A percentile compares a stretch with the other conserved stretches of the same genome.
Conservation (phyloP, 2,329 filamentous ascomycete genomes). For the Colletotrichum chrysophilum region DNA sequence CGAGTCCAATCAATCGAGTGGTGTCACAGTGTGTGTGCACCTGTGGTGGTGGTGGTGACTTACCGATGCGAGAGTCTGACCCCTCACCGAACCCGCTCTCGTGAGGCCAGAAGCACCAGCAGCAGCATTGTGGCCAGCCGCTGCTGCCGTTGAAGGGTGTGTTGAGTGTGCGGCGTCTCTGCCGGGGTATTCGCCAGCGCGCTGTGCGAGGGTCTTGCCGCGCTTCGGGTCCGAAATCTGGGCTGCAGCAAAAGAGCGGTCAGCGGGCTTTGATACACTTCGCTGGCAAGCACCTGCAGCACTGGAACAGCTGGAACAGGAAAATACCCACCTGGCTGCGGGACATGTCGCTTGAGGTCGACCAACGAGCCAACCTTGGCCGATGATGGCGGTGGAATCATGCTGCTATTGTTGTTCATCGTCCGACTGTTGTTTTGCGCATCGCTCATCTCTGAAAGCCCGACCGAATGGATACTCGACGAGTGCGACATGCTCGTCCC, state of each 20-base stretch:
- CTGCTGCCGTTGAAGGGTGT: slow-evolving; percentile 30
- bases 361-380: slow-evolving; percentile 33
- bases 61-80: slow-evolving; percentile 7
- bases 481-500: background rate
- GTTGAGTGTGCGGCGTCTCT: slow-evolving; percentile 34
- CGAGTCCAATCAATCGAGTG: background rate
- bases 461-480: slow-evolving; percentile 30
- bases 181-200: slow-evolving; percentile 55
- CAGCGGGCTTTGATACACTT: background rate
- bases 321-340: slow-evolving; percentile 45
- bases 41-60: background rate
- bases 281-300: background rate
- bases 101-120: slow-evolving; percentile 28
- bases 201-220: slow-evolving; percentile 62
- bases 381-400: slow-evolving; percentile 39
- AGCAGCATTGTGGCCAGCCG: slow-evolving; percentile 4
- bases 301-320: slow-evolving; percentile 4
- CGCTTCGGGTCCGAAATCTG: slow-evolving; percentile 52
- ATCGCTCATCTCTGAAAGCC: slow-evolving; percentile 60
- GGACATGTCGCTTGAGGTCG: slow-evolving; percentile 55
- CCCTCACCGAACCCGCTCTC: slow-evolving; percentile 1
- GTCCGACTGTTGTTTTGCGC: slow-evolving; percentile 65
- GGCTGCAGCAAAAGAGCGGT: slow-evolving; percentile 39
- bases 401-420: slow-evolving; percentile 37
- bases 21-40: background rate